Evolutionary conservation across 495 filamentous ascomycete species (phyloP), one percentile per base, ranked within the genome.

Genomic region (Filosporella fistucella): DNA sequence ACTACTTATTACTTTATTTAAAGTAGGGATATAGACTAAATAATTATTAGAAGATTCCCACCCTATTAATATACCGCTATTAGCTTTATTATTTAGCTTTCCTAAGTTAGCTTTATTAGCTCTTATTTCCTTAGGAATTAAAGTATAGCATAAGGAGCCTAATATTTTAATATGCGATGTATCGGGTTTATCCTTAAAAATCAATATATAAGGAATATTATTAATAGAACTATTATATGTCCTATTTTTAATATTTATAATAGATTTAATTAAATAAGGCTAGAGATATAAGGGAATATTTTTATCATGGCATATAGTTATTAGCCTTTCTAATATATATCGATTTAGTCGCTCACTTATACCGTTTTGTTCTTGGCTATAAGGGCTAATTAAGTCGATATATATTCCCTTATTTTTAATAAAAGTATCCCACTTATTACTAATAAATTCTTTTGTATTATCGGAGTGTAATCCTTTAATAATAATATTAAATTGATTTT

Each of bases 201-300:
- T 24, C 4, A 10, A 10, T 13, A 6, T 22, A 20, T 40, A 49
- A 30, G 46, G 46, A 26, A 18, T 49, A 21, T 13, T 20, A 4
- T 49, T 49, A 41, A 49, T 49, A 41, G 17, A 21, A 49, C 5
- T 10, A 24, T 49, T 49, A 49, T 49, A 49, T 21, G 46, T 49
- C 16, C 46, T 24, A 42, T 49, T 49, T 21, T 49, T 40, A 40
- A 49, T 41, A 32, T 49, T 14, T n/a, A 16, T 16, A 23, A 49
- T 49, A 41, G 26, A 24, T 22, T 49, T 21, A 10, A 49, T 21
- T 5, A 49, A 11, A 32, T 41, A 40, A 49, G 46, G 46, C 46
- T 37, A 47, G n/a, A 47, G 44, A 10, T 21, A 20, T 24, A 47
- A 18, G 25, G 33, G 44, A 22, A 47, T 47, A 47, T 47, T 25